Base-by-base conservation (phyloP, 495 filamentous ascomycete genomes). In the Penicillium paradoxum region DNA sequence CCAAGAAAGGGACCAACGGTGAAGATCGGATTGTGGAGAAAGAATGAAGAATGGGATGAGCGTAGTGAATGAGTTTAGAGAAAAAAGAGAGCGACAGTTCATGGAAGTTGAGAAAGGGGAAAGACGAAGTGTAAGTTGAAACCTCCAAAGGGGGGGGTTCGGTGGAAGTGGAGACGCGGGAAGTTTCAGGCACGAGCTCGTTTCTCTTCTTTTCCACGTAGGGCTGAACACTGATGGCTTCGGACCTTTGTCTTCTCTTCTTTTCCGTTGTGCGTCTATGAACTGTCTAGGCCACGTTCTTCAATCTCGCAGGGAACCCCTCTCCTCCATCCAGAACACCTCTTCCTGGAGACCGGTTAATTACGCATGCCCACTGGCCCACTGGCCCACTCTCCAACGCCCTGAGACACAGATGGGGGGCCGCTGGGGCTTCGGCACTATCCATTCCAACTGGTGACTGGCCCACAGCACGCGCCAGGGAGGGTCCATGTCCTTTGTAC, bases 11-110 rank as follows among this genome's bases (percentile, higher is more conserved):
- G 58, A 54, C 38, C 55, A 51, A 14, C 32, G 13, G 13, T 14
- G 34, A 11, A 8, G 29, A 32, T 52, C 50, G 33, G 47, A 59
- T 52, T 60, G 54, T 45, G 48, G 57, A 53, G 58, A 55, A 63
- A 37, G 62, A 65, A 65, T 61, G 30, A 43, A 42, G 44, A 57
- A 53, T 46, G 56, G n/a, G n/a, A n/a, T n/a, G n/a, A n/a, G n/a
- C n/a, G n/a, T n/a, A 56, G 37, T 37, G 57, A 53, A 52, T 49
- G 62, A 46, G 17, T 32, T 32, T 24, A 41, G 39, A n/a, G 22
- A 14, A n/a, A 15, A 14, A 4, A 14, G 11, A 39, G 52, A 36
- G 8, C 29, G 30, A 46, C 13, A 13, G 18, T 6, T 9, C n/a
- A 10, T 32, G n/a, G 30, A 44, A 17, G 19, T 34, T 29, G 32